These are phyloP conservation scores for Tolypocladium tropicale DNA, from an alignment of 2,329 filamentous ascomycete species.

Conservation along the genomic window DNA sequence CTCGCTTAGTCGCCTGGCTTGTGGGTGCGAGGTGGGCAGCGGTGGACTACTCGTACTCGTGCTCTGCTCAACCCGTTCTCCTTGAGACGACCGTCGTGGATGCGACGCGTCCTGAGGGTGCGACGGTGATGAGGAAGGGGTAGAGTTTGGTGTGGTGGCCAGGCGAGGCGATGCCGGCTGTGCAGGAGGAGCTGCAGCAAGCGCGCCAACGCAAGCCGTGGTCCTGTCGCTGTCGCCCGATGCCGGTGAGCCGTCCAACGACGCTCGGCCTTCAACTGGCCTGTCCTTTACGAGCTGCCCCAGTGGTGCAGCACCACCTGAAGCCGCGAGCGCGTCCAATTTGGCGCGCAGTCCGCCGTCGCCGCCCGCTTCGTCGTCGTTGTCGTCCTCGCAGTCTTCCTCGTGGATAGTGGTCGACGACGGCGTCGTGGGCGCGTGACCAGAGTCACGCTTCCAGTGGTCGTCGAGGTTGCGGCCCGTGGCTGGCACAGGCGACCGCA, in stretches of 20 bases:
- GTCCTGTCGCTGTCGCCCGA: conserved; percentile 1
- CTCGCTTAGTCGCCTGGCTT: conserved; percentile 14
- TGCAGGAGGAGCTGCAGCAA: background rate
- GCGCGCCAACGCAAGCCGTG: conserved; percentile 9
- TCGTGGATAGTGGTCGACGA: conserved; percentile 25
- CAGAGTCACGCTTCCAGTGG: conserved; percentile 45
- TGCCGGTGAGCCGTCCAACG: conserved; percentile 1
- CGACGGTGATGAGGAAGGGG: background rate
- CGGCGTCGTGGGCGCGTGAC: conserved; percentile 32
- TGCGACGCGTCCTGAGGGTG: background rate
- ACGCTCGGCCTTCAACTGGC: conserved; percentile 5
- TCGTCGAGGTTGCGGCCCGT: conserved; percentile 22
- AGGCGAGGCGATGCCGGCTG: conserved; percentile 1
- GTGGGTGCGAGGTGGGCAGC: conserved; percentile 9
- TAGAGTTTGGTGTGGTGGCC: background rate
- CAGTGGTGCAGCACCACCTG: background rate
- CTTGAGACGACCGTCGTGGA: background rate
- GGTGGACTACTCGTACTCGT: no score
- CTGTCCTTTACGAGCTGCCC: conserved; percentile 5
- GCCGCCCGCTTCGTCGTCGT: no score
- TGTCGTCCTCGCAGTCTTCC: conserved; percentile 28
- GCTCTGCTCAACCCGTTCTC: conserved; percentile 15
- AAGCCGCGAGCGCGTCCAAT: background rate
- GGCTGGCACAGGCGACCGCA: conserved; percentile 22
- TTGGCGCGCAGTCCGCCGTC: background rate